These are phyloP conservation scores for Casaregolazyma suthepensis DNA, from an alignment of 1,139 yeast species.

Conservation along the genomic window DNA sequence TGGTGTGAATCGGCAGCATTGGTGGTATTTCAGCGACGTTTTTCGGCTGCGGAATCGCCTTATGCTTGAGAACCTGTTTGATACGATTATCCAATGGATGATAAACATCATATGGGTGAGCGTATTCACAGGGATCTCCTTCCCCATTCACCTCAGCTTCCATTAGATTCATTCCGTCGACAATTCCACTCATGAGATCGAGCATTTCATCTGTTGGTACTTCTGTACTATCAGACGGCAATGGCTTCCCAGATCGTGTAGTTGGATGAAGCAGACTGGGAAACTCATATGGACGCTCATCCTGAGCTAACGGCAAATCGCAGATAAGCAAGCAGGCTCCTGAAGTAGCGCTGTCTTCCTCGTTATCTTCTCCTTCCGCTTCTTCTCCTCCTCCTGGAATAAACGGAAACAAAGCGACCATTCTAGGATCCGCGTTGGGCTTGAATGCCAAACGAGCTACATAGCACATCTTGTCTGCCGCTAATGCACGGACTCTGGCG, in stretches of 20 bases:
- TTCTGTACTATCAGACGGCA: not conserved
- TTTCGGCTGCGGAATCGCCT: slow-evolving; percentile 25
- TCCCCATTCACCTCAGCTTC: slow-evolving; percentile 16
- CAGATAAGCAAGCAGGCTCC: slow-evolving; percentile 32
- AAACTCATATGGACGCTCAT: slow-evolving; percentile 59
- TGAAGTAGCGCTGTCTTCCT: slow-evolving; percentile 24
- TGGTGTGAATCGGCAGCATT: slow-evolving; percentile 18
- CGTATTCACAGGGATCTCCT: slow-evolving; percentile 17
- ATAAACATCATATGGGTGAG: slow-evolving; percentile 21
- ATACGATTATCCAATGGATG: slow-evolving; percentile 31
- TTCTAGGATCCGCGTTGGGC: slow-evolving; percentile 38
- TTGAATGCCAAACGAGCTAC: slow-evolving; percentile 58
- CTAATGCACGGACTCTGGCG: slow-evolving; percentile 51
- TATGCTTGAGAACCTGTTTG: slow-evolving; percentile 26
- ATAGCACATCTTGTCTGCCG: slow-evolving; percentile 45
- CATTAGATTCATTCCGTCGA: slow-evolving; percentile 37
- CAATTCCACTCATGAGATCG: slow-evolving; percentile 36
- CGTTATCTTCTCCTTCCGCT: too few relatives aligned
- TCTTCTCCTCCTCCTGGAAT: too few relatives aligned
- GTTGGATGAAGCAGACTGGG: slow-evolving; percentile 42
- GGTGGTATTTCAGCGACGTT: slow-evolving; percentile 19
- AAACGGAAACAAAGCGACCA: slow-evolving; percentile 55
- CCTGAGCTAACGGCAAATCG: slow-evolving; percentile 74
- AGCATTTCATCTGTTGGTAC: slow-evolving; percentile 34
- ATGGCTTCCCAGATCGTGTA: slow-evolving; percentile 32